Evolutionary conservation across 1,284 basidiomycete species (phyloP).

Genomic region (Leccinum pachyderme): DNA sequence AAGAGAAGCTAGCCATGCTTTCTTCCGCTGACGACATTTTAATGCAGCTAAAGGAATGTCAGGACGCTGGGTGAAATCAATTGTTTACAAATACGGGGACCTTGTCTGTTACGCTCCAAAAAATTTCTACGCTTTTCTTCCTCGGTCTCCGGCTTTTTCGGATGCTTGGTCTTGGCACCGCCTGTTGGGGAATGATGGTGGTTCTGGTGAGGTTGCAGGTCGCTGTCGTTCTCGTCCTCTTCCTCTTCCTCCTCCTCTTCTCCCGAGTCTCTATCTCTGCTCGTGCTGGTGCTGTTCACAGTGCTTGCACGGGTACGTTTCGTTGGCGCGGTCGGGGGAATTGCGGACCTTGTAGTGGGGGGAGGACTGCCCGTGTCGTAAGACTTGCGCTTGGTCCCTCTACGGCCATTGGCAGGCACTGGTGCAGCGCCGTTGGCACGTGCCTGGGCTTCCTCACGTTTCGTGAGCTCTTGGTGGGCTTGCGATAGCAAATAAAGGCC

Average conservation of each 20-base stretch:
- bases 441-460: conserved; percentile 79
- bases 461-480: conserved; percentile 94
- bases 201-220: conserved; percentile 31
- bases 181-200: conserved; percentile 28
- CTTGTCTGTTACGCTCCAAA: conserved; percentile 91
- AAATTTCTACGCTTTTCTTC: conserved; percentile 96
- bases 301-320: conserved; percentile 52
- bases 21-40: conserved; percentile 98
- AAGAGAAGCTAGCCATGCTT: conserved; percentile 92
- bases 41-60: conserved; percentile 70
- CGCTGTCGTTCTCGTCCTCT: conserved; percentile 49
- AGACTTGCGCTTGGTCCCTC: conserved; percentile 67
- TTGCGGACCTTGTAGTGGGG: conserved; percentile 23
- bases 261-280: conserved; percentile 30
- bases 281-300: conserved; percentile 29
- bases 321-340: conserved; percentile 15
- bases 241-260: conserved; percentile 53
- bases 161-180: conserved; percentile 28
- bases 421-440: conserved; percentile 38
- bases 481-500: conserved; percentile 92
- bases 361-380: conserved; percentile 46
- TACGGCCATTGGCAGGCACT: conserved; percentile 40
- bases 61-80: conserved; percentile 3
- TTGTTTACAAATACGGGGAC: conserved; percentile 40
- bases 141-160: conserved; percentile 86